Conservation (phyloP, 176 grass and related monocot species). For the Oryza meridionalis region DNA sequence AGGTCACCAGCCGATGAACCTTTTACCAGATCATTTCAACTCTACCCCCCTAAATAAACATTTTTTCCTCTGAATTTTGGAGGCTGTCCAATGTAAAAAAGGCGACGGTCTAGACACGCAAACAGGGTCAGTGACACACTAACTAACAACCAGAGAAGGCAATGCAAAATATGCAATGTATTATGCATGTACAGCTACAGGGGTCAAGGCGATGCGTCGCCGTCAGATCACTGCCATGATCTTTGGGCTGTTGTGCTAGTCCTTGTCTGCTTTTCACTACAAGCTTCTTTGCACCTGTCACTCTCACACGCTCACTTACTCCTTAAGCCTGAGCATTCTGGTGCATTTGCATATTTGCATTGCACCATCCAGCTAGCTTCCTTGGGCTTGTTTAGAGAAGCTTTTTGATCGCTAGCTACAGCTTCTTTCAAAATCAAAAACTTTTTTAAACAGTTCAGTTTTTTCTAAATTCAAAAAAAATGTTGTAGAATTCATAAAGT, state of each 20-base stretch:
- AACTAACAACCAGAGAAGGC: background rate
- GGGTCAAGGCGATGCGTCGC: constrained; percentile 3
- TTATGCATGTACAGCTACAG: too few species aligned
- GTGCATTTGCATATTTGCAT: background rate
- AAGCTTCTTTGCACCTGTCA: background rate
- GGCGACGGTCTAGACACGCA: constrained; percentile 42
- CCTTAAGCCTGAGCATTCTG: background rate
- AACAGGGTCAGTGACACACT: constrained; percentile 20
- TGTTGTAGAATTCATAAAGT: too few species aligned
- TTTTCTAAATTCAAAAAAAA: too few species aligned
- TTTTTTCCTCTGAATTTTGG: background rate
- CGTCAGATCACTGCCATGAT: constrained; percentile 18
- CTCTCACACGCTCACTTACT: background rate
- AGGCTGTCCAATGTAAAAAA: background rate
- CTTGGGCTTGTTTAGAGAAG: too few species aligned
- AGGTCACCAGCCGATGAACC: background rate
- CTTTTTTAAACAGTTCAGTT: too few species aligned
- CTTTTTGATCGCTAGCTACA: too few species aligned
- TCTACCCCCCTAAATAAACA: background rate
- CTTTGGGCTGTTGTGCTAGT: constrained; percentile 15
- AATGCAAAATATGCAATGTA: too few species aligned
- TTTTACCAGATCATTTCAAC: background rate
- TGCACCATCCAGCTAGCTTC: constrained; percentile 32
- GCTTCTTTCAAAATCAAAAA: too few species aligned
- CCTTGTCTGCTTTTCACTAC: background rate